Conservation (phyloP, 148 eudicot genomes). For the Fagopyrum tataricum region DNA sequence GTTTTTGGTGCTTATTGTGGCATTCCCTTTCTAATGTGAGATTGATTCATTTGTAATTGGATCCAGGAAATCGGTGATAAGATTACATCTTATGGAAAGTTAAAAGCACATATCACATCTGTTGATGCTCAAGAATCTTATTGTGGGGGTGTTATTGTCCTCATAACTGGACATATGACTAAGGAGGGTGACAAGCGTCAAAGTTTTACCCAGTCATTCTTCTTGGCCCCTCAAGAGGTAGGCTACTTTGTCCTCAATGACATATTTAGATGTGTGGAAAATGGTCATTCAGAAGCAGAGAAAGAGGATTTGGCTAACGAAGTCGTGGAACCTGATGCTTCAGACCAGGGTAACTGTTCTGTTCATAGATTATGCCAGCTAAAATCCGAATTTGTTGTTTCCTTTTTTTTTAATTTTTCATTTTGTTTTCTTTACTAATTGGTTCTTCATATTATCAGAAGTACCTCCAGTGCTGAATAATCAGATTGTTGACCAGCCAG, state of each 20-base stretch:
- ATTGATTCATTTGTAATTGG: not conserved
- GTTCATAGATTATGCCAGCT: not conserved
- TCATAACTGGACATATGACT: constrained; percentile 61
- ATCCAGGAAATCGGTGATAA: constrained; percentile 67
- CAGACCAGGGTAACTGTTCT: constrained; percentile 41
- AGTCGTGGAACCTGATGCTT: constrained; percentile 25
- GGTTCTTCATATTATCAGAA: constrained; percentile 19
- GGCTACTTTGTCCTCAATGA: constrained; percentile 88
- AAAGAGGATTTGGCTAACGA: constrained; percentile 23
- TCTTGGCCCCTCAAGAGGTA: constrained; percentile 83
- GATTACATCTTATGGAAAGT: constrained; percentile 53
- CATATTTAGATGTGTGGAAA: constrained; percentile 59
- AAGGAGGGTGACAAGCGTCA: constrained; percentile 39
- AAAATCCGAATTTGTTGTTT: not conserved
- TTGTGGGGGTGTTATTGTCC: constrained; percentile 68
- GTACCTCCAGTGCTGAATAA: constrained; percentile 32
- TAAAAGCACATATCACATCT: constrained; percentile 57
- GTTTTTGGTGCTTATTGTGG: not conserved
- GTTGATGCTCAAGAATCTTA: constrained; percentile 87
- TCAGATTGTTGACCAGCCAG: constrained; percentile 24
- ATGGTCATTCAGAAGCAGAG: constrained; percentile 18
- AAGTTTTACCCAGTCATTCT: constrained; percentile 50
- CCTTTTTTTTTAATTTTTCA: not conserved
- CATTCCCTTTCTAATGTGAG: not conserved
- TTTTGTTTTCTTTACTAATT: not conserved